These are phyloP conservation scores for Kuraishia molischiana DNA, from an alignment of 805 yeast genomes.

Conservation along the genomic window DNA sequence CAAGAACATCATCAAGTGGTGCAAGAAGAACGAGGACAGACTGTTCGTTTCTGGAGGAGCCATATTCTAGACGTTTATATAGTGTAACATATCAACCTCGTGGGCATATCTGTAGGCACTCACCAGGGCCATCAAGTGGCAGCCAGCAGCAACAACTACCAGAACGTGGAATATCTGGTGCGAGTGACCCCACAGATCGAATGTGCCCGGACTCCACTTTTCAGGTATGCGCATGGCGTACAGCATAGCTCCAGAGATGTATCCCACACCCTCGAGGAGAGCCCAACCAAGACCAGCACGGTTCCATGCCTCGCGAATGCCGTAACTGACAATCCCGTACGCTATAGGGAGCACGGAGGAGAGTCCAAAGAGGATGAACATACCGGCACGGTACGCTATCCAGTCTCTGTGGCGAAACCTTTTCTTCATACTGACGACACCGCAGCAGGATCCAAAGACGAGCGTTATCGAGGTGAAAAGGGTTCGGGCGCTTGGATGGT, in stretches of 20 bases:
- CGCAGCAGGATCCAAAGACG: slow-evolving; percentile 50
- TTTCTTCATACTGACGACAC: slow-evolving; percentile 51
- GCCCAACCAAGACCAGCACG: slow-evolving; percentile 57
- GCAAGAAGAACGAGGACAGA: slow-evolving; percentile 58
- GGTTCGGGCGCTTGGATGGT: slow-evolving; percentile 23
- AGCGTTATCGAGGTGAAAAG: slow-evolving; percentile 36
- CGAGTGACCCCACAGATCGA: slow-evolving; percentile 68
- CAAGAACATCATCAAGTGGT: slow-evolving; percentile 63
- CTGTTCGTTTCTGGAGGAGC: slow-evolving; percentile 73
- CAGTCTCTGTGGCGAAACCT: slow-evolving; percentile 60
- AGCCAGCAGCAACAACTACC: slow-evolving; percentile 68
- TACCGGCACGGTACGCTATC: slow-evolving; percentile 66
- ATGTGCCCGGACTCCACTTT: slow-evolving; percentile 47
- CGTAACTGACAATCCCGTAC: slow-evolving; percentile 39
- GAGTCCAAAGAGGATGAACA: slow-evolving; percentile 76
- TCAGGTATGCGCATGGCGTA: slow-evolving; percentile 81
- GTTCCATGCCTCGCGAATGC: slow-evolving; percentile 32
- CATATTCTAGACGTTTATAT: slow-evolving; percentile 27
- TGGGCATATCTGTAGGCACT: slow-evolving; percentile 46
- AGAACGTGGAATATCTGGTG: slow-evolving; percentile 78
- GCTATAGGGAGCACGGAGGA: slow-evolving; percentile 66
- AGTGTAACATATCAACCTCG: slow-evolving; percentile 5
- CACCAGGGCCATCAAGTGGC: slow-evolving; percentile 59
- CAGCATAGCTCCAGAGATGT: slow-evolving; percentile 69
- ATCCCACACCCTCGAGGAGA: slow-evolving; percentile 59